Percentiles rank a stretch among this genome's conserved stretches.
Evolutionary conservation across 1,284 basidiomycete species (phyloP).

Genomic region (Ustilago trichophora): DNA sequence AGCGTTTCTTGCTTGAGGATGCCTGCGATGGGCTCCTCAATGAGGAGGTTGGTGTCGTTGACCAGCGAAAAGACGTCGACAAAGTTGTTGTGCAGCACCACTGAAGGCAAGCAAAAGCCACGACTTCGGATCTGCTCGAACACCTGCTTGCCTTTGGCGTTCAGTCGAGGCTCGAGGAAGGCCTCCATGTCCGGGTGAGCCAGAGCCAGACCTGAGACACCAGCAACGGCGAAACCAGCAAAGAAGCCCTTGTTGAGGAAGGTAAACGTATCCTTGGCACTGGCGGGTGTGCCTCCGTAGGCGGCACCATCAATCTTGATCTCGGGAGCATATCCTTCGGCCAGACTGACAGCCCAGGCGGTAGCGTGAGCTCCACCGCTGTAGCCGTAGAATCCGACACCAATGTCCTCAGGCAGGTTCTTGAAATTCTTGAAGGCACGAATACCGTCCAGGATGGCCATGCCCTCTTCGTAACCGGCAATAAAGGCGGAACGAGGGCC

Average conservation of each 20-base stretch:
- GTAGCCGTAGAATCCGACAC: slow-evolving; percentile 50
- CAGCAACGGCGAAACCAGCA: slow-evolving; percentile 53
- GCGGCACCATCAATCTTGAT: slow-evolving; percentile 57
- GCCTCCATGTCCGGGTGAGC: slow-evolving; percentile 41
- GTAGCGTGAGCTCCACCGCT: slow-evolving; percentile 55
- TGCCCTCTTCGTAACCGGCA: slow-evolving; percentile 51
- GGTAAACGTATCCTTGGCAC: slow-evolving; percentile 33
- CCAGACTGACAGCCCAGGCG: slow-evolving; percentile 45
- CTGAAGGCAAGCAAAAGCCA: slow-evolving; percentile 33
- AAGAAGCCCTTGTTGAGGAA: slow-evolving; percentile 44
- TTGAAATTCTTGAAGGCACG: slow-evolving; percentile 37
- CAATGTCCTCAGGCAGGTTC: slow-evolving; percentile 23
- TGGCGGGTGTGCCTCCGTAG: slow-evolving; percentile 57
- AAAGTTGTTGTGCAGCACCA: slow-evolving; percentile 26
- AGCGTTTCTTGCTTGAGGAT: slow-evolving; percentile 40
- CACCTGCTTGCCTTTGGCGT: slow-evolving; percentile 16
- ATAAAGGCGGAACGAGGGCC: slow-evolving; percentile 47
- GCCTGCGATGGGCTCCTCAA: slow-evolving; percentile 18
- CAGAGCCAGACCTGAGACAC: slow-evolving; percentile 39
- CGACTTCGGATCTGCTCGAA: slow-evolving; percentile 19
- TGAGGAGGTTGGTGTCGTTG: slow-evolving; percentile 44
- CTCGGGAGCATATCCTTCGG: slow-evolving; percentile 43
- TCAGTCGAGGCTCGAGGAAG: slow-evolving; percentile 20
- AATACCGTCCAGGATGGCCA: slow-evolving; percentile 53
- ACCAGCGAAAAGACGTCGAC: slow-evolving; percentile 31